Conservation (phyloP, 2,329 filamentous ascomycete species). For the Aspergillus aculeatinus region DNA sequence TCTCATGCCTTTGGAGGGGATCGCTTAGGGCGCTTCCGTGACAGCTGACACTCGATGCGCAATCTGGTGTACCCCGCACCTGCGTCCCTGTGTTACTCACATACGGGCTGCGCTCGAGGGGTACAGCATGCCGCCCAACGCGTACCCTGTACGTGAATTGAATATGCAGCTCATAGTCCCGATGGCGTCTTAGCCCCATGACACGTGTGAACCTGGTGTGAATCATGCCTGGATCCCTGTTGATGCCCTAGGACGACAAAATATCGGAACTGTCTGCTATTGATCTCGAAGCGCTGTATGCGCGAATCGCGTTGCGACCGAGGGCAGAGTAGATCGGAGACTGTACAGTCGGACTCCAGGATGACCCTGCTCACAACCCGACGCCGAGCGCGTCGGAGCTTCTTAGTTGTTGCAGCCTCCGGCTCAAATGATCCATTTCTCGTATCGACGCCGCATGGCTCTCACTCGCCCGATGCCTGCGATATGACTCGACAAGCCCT, state of each 20-base stretch:
- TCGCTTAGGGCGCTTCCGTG: conserved; percentile 1
- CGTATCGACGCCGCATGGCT: not conserved
- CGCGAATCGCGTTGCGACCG: not conserved
- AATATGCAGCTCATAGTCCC: not conserved
- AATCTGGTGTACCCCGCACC: conserved; percentile 3
- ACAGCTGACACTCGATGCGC: not conserved
- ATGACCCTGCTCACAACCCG: not conserved
- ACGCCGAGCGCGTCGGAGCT: not conserved
- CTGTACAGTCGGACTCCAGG: not conserved
- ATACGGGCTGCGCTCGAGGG: not conserved
- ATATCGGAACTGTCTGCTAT: not conserved
- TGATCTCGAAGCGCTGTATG: not conserved
- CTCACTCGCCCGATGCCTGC: not conserved
- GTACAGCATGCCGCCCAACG: not conserved
- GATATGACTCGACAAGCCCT: not conserved
- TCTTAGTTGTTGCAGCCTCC: not conserved
- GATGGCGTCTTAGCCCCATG: not conserved
- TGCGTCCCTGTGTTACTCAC: not conserved
- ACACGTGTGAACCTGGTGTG: conserved; percentile 1
- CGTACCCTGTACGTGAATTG: not conserved
- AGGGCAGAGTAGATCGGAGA: not conserved
- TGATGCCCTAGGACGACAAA: not conserved
- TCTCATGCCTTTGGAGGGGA: not conserved
- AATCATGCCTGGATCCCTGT: not conserved
- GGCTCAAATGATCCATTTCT: not conserved